Evolutionary conservation across 371 early-diverging fungal species (phyloP), one percentile per base, ranked within the genome.

Genomic region (Conidiobolus incongruus): DNA sequence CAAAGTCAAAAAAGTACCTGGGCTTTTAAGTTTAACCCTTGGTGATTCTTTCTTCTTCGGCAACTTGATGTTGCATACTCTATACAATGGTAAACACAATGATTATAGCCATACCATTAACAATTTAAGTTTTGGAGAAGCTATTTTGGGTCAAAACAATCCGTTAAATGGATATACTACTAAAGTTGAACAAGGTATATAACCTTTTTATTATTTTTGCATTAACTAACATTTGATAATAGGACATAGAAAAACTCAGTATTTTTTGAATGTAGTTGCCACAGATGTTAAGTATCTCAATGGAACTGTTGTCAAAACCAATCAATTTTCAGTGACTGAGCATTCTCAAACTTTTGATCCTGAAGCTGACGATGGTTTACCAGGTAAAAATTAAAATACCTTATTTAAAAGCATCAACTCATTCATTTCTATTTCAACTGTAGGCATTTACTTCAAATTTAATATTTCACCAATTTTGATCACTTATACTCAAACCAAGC

Each of bases 391-490:
- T 10, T 23, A 1, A 22, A 17, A 6, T n/a, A n/a, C n/a, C n/a
- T n/a, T n/a, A 17, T 12, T 7, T 7, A 5, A 8, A 13, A 4
- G 7, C 13, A 8, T 19, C 20, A 5, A 10, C n/a, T n/a, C 19
- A 2, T 2, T 10, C 6, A 36, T 43, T 32, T 15, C 23, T n/a
- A 30, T 41, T n/a, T 16, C 23, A 20, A 12, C 33, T 17, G 31
- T 53, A 62, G 91, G 95, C 22, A 74, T 94, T 17, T 91, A 88
- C 52, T 85, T 96, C 58, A 76, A 84, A 54, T 81, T 75, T 63
- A 94, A 96, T 26, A 96, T 96, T 40, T 93, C 94, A 11, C 94
- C 96, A 0, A 90, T 96, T 91, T 61, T 80, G 28, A 82, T 96
- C 40, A 77, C 74, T 28, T 85, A 88, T 52, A 67, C 62, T 4